phyloP scores from a whole-genome alignment of 495 filamentous ascomycete genomes.

The Aspergillus ellipticus region DNA sequence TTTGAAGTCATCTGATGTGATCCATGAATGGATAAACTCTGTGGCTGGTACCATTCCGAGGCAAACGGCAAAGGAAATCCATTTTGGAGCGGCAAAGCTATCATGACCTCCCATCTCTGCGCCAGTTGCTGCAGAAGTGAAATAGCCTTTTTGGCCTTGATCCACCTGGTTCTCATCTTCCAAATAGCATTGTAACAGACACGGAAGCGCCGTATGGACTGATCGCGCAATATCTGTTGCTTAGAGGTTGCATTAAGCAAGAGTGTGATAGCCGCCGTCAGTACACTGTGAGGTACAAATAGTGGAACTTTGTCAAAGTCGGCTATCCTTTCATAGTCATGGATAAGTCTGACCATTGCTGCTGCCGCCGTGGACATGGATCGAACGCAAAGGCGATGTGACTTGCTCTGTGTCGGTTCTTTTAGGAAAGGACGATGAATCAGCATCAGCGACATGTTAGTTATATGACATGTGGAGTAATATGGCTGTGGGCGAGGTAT shows the following conservation, averaged over 20 bases:
- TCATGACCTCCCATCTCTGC: neutral
- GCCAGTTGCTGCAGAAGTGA: neutral
- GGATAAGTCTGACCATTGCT: neutral
- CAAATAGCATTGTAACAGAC: neutral
- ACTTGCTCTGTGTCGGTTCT: neutral
- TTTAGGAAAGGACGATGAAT: neutral
- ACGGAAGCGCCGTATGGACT: neutral
- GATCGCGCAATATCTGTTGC: neutral
- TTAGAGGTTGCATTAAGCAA: neutral
- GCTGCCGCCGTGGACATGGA: neutral
- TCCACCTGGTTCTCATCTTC: neutral
- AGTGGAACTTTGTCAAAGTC: neutral
- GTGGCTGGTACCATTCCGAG: too few species aligned
- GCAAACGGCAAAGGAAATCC: too few species aligned
- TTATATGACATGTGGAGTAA: neutral
- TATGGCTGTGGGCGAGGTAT: neutral
- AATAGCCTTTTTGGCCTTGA: neutral
- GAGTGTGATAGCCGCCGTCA: neutral
- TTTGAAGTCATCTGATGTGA: too few species aligned
- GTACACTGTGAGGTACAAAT: neutral
- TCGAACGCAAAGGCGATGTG: neutral
- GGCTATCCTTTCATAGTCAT: neutral
- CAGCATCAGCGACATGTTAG: neutral
- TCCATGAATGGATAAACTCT: too few species aligned
- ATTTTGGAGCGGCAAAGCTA: neutral